Percentiles rank a stretch among this genome's conserved stretches.
These are phyloP conservation scores for Lecanoromycetidae sp. DNA, from an alignment of 2,329 filamentous ascomycete species.

Conservation along the genomic window DNA sequence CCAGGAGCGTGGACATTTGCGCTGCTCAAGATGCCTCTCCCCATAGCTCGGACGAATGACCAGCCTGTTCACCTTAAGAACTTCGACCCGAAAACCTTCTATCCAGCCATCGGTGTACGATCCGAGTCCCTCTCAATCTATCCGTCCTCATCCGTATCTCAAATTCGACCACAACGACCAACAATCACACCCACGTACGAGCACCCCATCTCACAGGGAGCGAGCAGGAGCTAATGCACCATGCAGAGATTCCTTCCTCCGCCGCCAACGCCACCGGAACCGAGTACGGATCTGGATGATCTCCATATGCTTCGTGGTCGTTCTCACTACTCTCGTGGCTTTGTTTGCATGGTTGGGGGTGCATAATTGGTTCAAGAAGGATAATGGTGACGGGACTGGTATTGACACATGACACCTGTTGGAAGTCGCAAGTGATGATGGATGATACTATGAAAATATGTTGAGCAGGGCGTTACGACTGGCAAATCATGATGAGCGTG, in stretches of 20 bases:
- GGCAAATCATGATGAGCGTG: background rate
- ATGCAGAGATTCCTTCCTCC: constrained; percentile 8
- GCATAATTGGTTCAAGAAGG: constrained; percentile 15
- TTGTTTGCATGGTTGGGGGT: constrained; percentile 16
- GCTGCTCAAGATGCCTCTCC: constrained; percentile 2
- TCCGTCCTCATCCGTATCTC: constrained; percentile 5
- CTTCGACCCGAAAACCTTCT: constrained; percentile 16
- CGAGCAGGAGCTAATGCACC: background rate
- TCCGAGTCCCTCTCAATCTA: constrained; percentile 6
- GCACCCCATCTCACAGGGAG: background rate
- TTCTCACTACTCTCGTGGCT: constrained; percentile 9
- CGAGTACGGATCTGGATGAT: constrained; percentile 12
- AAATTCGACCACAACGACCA: background rate
- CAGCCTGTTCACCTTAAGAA: constrained; percentile 10
- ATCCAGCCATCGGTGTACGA: constrained; percentile 8
- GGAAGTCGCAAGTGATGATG: no score
- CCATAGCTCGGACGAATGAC: background rate
- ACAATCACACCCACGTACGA: constrained; percentile 3
- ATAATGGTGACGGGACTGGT: constrained; percentile 4
- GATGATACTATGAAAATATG: background rate
- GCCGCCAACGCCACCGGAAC: constrained; percentile 6
- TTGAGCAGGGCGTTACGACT: background rate
- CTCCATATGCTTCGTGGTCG: constrained; percentile 9
- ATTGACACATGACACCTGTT: background rate
- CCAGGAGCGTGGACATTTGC: background rate